Evolutionary conservation across 2,329 filamentous ascomycete genomes (phyloP), one percentile per base, ranked within the genome.

Genomic region (Sordariomycetes sp.): DNA sequence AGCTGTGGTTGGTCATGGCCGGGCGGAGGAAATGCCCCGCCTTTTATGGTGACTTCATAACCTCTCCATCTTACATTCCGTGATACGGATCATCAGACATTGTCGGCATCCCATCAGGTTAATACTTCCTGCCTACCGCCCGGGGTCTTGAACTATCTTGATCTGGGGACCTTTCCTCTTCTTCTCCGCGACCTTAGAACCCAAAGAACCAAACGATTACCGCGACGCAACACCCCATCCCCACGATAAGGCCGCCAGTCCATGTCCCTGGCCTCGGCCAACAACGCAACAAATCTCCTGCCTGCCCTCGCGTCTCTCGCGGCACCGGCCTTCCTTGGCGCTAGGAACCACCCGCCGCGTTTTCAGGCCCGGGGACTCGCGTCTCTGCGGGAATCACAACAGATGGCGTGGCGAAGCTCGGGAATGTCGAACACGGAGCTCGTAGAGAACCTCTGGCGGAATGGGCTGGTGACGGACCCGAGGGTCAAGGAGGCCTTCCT

Each of bases 391-490:
- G 39, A 45, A 45, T 15, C 17, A 7, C 39, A 45, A 17, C 39
- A 59, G 59, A 97, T 99, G 94, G 91, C 92, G 59, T 99, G 94
- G 94, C 82, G 83, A 62, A 90, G 87, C 69, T 87, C 86, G 7
- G 92, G 90, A 60, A 72, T 73, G 4, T 82, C 83, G 32, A 96
- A 97, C 69, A 71, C 73, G 48, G 84, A 84, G 58, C 78, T 99
- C 54, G 76, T 97, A 60, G 79, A 85, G 63, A 96, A 96, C 68
- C 77, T 99, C 58, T 84, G 76, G 68, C 76, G 72, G 48, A 82
- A 87, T 64, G 79, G 79, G 2, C 76, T 97, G 56, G 90, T 97
- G 62, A 85, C 77, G n/a, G 80, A 84, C 60, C 71, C 80, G 3
- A 74, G 78, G 25, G 88, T 95, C 36, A 87, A 85, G 65, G 76